Base-by-base conservation (phyloP, 495 filamentous ascomycete genomes). In the Neohortaea acidophila region DNA sequence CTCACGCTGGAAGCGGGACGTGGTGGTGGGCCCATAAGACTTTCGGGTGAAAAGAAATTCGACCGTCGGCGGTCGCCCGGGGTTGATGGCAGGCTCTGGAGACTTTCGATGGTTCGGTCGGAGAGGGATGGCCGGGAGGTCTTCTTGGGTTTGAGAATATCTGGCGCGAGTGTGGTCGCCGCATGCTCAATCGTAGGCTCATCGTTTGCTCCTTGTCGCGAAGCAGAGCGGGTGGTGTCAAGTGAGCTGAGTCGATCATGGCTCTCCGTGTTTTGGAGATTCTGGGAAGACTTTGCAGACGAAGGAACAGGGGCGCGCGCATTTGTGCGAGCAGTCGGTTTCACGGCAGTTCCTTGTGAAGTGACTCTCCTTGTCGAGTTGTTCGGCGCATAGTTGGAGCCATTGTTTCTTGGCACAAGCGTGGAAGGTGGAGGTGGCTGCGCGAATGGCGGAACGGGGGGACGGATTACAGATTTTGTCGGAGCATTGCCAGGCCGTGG, bases 101-200 rank as follows among this genome's bases (percentile, higher is more conserved):
- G 55, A 0, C 73, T 79, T 44, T 79, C 75, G 23, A 79, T 71
- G 9, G 78, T 79, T 27, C 78, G 61, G 34, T 83, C 78, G 11
- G 74, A 77, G 17, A 83, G 56, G 1, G 77, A 81, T 17, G 72
- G 69, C 17, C 59, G 25, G 10, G 51, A 42, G 36, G 56, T 54
- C 41, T 48, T 38, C 12, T 52, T 20, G 22, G 44, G 36, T 42
- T 41, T 33, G 11, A 45, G 41, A 10, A 18, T 3, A 21, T n/a
- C 12, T 25, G 25, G 28, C 2, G 7, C n/a, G n/a, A n/a, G n/a
- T n/a, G n/a, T 26, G 12, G 19, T 1, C 4, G 39, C 36, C 18
- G 13, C 30, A 8, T 24, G 22, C 2, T 59, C 52, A 14, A 32
- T 14, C 3, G 48, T 37, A 10, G 43, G 42, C 12, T 32, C 30